Evolutionary conservation across 768 basidiomycete genomes (phyloP), one percentile per base, ranked within the genome.

Genomic region (Pleurotus eryngii): DNA sequence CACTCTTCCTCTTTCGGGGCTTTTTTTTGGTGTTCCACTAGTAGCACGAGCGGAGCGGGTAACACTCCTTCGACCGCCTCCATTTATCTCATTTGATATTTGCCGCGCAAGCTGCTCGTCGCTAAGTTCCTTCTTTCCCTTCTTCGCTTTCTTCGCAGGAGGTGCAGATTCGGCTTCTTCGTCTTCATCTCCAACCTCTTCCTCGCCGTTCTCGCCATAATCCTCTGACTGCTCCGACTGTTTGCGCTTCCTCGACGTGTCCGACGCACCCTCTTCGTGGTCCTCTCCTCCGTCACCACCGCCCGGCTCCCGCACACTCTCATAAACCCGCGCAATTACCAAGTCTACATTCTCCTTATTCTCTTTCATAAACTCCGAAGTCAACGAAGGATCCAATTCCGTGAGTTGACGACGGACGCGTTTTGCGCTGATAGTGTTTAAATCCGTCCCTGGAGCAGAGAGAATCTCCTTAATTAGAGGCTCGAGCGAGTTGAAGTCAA

Each of bases 371-470:
- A 80, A 72, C 26, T 84, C 84, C 22, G 77, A 56, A 6, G 86
- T 83, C 55, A 91, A 66, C 17, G 77, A 70, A 7, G 81, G 69
- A 69, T 84, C 78, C 59, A 74, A 55, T 59, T 82, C 82, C 57
- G 75, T 64, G 60, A 94, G 74, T 67, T 85, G 82, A 66, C 87
- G 88, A 61, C 95, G 84, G 64, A 97, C 92, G 72, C 85, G 86
- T 74, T 92, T 96, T 46, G 93, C 94, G 68, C 86, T 90, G 71
- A 94, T 90, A 46, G 87, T 89, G 46, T 76, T 60, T 64, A 94
- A 79, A 77, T 94, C 89, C 47, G 82, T 87, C 47, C 83, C 86
- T 3, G 92, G 92, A 17, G 87, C 86, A 27, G 82, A 78, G 51
- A 94, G 83, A 68, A 94, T 90, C 58, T 77, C 73, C 61, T 77